These are phyloP conservation scores for Capillidium rhysosporum DNA, from an alignment of 371 early-diverging fungal genomes.

Conservation along the genomic window DNA sequence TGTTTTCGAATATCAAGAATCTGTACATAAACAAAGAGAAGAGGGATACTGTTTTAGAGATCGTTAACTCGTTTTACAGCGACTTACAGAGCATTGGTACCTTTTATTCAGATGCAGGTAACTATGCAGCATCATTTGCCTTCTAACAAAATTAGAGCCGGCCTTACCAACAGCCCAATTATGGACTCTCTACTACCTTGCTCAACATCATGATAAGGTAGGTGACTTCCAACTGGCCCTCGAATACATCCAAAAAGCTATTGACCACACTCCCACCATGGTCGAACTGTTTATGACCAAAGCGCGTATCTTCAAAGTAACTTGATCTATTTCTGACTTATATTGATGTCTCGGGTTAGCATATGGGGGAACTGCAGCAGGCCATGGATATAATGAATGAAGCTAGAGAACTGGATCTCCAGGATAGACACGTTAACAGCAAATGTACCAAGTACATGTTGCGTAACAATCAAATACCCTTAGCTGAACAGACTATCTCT, in stretches of 20 bases:
- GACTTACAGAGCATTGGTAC: conserved; percentile 25
- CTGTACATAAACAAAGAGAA: conserved; percentile 49
- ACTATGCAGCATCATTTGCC: conserved; percentile 2
- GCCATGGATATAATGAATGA: conserved; percentile 62
- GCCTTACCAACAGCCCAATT: conserved; percentile 65
- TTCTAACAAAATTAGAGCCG: conserved; percentile 8
- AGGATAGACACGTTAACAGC: conserved; percentile 89
- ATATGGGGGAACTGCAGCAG: conserved; percentile 42
- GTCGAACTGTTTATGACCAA: conserved; percentile 85
- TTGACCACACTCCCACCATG: conserved; percentile 63
- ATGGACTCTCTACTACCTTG: conserved; percentile 78
- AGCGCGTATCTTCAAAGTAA: conserved; percentile 76
- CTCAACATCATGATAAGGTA: conserved; percentile 62
- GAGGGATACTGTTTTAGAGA: conserved; percentile 32
- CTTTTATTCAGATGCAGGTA: conserved; percentile 17
- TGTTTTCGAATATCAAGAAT: conserved; percentile 61
- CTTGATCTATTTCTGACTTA: background rate
- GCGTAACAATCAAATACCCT: conserved; percentile 48
- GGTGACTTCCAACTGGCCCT: conserved; percentile 46
- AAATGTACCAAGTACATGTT: conserved; percentile 90
- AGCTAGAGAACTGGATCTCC: conserved; percentile 75
- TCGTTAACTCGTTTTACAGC: conserved; percentile 32
- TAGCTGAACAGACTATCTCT: conserved; percentile 65
- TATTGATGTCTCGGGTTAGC: conserved; percentile 18
- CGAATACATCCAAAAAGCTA: conserved; percentile 53